Evolutionary conservation across 139 green algal species (phyloP).

Genomic region (Spirogloea muscicola): DNA sequence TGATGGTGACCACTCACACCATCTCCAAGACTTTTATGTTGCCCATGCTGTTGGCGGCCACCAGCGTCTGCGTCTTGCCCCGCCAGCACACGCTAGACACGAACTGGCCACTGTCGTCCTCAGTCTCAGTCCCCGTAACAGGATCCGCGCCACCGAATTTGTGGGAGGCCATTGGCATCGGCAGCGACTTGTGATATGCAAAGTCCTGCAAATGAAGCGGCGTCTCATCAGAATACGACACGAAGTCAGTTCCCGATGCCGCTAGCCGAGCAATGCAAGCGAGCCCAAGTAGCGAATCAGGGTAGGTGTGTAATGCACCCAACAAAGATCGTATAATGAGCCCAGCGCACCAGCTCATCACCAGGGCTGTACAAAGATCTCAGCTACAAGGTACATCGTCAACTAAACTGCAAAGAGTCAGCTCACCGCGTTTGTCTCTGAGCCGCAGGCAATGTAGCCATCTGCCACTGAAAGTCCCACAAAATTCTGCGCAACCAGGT

Average conservation of each 20-base stretch:
- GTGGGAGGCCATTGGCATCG: constrained; percentile 13
- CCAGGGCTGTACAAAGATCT: too few species aligned
- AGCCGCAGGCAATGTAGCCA: constrained; percentile 75
- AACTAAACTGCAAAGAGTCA: not conserved
- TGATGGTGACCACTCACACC: too few species aligned
- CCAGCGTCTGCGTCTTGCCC: constrained; percentile 42
- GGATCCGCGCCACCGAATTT: not conserved
- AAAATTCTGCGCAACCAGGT: constrained; percentile 72
- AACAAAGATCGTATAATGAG: too few species aligned
- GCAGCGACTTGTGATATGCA: constrained; percentile 26
- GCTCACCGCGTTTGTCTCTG: constrained; percentile 67
- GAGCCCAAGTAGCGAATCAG: not conserved
- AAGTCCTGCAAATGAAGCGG: too few species aligned
- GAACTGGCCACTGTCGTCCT: constrained; percentile 51
- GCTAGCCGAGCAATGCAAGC: not conserved
- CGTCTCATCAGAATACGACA: too few species aligned
- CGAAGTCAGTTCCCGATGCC: too few species aligned
- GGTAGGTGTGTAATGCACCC: not conserved
- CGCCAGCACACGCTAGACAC: constrained; percentile 64
- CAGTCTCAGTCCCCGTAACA: constrained; percentile 25
- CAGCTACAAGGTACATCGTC: not conserved
- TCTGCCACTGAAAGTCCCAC: constrained; percentile 75
- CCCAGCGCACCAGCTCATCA: too few species aligned
- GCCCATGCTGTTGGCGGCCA: constrained; percentile 62
- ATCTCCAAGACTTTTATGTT: constrained; percentile 48